Evolutionary conservation across 1,284 basidiomycete genomes (phyloP), one percentile per base, ranked within the genome.

Genomic region (Mycosarcoma mackinlayi): DNA sequence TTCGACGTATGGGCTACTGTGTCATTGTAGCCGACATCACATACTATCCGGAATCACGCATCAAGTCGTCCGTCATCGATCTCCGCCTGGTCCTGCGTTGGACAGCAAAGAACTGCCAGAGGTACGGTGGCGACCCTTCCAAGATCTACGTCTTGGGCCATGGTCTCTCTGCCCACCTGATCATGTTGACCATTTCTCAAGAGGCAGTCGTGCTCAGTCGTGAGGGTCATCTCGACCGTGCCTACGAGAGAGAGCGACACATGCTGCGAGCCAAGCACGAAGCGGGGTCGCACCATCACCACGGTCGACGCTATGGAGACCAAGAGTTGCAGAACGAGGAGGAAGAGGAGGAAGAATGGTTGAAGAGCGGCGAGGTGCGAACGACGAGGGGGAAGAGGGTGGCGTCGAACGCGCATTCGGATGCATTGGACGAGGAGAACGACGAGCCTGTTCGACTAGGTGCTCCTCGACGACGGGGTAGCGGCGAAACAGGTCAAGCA

Each of bases 11-110:
- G 51, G 83, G 83, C 13, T 80, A 81, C 56, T 77, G 80, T 52
- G 83, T 84, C 42, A 73, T 84, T 18, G 76, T 84, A 0, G 83
- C 84, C 14, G 76, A 84, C 30, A 73, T 84, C 24, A 80, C 76
- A 13, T 79, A 78, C 55, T 84, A 78, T 35, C 82, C 83, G 1
- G 69, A 79, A 34, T 76, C 71, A 23, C 65, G 80, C 39, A 78
- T 80, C 58, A 60, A 72, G 23, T 71, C 78, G 7, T 79, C 81
- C 23, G 73, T 84, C 3, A 55, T 70, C 13, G 83, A 84, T 63
- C 49, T 82, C 21, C 68, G 83, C 8, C 46, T 77, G 8, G 80
- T 79, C 2, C 64, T 84, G 11, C 70, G 72, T n/a, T 84, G 84
- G 84, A 80, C 83, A 0, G 73, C 74, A 1, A 64, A 73, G 14